Percentiles rank a stretch among this genome's conserved stretches.
These are phyloP conservation scores for Hypoxylon sp. DNA, from an alignment of 2,329 filamentous ascomycete species.

Conservation along the genomic window DNA sequence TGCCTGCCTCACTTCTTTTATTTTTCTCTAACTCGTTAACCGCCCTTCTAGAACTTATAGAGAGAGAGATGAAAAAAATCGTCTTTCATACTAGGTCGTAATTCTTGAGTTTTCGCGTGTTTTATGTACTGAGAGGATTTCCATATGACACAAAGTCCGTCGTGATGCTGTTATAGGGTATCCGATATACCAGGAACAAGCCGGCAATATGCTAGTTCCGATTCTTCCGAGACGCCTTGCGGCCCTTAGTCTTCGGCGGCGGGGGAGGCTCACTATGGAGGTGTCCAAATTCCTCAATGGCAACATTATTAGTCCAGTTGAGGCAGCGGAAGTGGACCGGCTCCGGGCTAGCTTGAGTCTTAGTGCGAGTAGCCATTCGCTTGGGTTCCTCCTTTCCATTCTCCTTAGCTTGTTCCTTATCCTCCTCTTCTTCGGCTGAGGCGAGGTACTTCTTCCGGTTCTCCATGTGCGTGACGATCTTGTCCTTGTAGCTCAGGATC, in stretches of 20 bases:
- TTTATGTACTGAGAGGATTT: conserved; percentile 21
- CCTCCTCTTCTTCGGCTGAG: conserved; percentile 55
- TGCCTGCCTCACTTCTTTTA: background rate
- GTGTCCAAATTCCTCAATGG: conserved; percentile 70
- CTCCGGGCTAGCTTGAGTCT: conserved; percentile 64
- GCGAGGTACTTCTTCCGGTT: conserved; percentile 81
- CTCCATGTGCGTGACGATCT: conserved; percentile 84
- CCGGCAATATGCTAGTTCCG: conserved; percentile 30
- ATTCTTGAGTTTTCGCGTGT: conserved; percentile 3
- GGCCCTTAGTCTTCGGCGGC: conserved; percentile 63
- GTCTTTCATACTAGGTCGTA: conserved; percentile 16
- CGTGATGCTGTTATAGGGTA: conserved; percentile 6
- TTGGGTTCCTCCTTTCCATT: conserved; percentile 55
- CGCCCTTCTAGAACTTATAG: conserved; percentile 15
- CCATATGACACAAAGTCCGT: background rate
- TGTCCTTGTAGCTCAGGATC: conserved; percentile 80
- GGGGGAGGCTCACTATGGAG: conserved; percentile 70
- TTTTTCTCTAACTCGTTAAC: conserved; percentile 34
- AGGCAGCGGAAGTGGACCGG: conserved; percentile 65
- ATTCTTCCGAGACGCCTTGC: conserved; percentile 67
- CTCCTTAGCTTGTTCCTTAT: conserved; percentile 20
- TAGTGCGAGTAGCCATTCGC: conserved; percentile 64
- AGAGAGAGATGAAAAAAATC: conserved; percentile 7
- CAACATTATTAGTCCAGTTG: conserved; percentile 70
- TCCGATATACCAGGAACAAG: background rate